A percentile compares a stretch with the other conserved stretches of the same genome.
Evolutionary conservation across 345 rosid species (phyloP).

Genomic region (Geranium rotundifolium): DNA sequence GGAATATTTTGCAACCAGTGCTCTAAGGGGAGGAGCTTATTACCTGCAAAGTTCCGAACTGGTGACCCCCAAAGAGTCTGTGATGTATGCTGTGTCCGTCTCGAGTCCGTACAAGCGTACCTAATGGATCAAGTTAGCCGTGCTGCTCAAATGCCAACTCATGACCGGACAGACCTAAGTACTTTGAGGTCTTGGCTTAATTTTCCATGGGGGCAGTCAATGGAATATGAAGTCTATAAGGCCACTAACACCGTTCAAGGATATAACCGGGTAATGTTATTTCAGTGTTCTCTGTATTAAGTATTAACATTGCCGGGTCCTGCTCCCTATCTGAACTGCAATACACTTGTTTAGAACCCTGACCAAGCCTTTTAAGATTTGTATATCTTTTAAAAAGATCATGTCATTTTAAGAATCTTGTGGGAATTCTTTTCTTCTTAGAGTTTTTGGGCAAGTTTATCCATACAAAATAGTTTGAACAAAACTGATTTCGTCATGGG

Average conservation of each 20-base stretch:
- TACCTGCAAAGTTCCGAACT: constrained; percentile 11
- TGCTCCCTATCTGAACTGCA: background rate
- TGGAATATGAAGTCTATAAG: constrained; percentile 17
- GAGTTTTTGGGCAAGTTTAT: no score
- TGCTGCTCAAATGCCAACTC: constrained; percentile 15
- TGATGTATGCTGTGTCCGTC: constrained; percentile 19
- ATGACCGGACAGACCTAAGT: constrained; percentile 17
- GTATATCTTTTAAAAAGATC: no score
- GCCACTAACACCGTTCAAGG: constrained; percentile 10
- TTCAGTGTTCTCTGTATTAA: background rate
- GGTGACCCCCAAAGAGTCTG: constrained; percentile 13
- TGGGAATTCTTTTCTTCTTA: no score
- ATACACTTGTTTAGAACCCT: no score
- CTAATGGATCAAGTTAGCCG: constrained; percentile 16
- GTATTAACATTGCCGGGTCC: background rate
- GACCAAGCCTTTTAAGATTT: no score
- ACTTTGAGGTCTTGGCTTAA: constrained; percentile 21
- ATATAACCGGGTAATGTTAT: constrained; percentile 10
- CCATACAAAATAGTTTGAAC: no score
- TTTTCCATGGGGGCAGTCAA: constrained; percentile 19
- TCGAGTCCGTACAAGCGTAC: constrained; percentile 15
- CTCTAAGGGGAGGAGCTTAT: constrained; percentile 17
- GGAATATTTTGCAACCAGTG: constrained; percentile 16
- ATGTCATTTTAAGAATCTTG: no score
- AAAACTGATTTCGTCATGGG: no score